phyloP scores from a whole-genome alignment of 768 basidiomycete species.

The Termitomyces sp. region DNA sequence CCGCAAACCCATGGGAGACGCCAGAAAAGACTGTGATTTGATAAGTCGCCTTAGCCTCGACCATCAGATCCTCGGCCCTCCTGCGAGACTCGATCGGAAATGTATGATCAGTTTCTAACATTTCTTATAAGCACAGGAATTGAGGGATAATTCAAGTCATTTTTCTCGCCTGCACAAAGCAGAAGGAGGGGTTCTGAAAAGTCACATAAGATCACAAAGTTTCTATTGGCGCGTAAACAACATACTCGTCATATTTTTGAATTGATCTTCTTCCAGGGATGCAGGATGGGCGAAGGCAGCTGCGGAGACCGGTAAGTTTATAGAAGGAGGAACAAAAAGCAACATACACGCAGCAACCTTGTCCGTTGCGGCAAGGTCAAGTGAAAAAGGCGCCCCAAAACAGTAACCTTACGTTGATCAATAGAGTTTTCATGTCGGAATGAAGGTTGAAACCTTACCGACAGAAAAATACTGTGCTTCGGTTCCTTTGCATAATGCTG shows the following conservation, averaged over 20 bases:
- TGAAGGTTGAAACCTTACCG: constrained; percentile 25
- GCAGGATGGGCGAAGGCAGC: constrained; percentile 57
- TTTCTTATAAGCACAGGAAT: neutral
- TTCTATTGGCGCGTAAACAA: neutral
- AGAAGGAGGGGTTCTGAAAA: constrained; percentile 45
- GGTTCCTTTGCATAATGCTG: constrained; percentile 7
- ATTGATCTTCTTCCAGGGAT: constrained; percentile 39
- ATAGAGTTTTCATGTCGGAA: neutral
- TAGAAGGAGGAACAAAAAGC: neutral
- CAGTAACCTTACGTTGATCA: constrained; percentile 40
- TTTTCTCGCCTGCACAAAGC: constrained; percentile 43
- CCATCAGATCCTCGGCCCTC: constrained; percentile 50
- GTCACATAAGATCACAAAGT: neutral
- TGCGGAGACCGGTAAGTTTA: constrained; percentile 13
- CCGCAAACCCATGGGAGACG: constrained; percentile 42
- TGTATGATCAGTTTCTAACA: constrained; percentile 45
- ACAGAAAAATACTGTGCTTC: constrained; percentile 39
- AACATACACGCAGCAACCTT: constrained; percentile 40
- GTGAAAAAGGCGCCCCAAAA: constrained; percentile 49
- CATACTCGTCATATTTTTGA: constrained; percentile 43
- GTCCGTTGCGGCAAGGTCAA: constrained; percentile 40
- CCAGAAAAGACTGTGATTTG: constrained; percentile 55
- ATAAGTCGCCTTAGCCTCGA: constrained; percentile 44
- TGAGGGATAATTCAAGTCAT: neutral
- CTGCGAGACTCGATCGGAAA: constrained; percentile 50